Evolutionary conservation across 352 stramenopile species (phyloP).

Genomic region (Pythium phragmiticola): DNA sequence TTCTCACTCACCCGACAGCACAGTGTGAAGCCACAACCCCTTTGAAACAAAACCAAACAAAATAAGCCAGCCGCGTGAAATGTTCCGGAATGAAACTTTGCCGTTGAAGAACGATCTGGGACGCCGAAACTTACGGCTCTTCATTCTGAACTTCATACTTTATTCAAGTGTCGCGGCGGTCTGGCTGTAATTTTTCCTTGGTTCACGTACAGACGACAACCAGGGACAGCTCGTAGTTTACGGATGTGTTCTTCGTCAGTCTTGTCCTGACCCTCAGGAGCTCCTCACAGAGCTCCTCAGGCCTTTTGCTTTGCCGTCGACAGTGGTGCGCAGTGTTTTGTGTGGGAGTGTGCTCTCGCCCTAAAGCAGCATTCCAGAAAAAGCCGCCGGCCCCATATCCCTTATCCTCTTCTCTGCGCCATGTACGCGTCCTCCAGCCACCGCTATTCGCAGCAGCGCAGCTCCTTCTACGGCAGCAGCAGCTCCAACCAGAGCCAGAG

Average conservation of each 20-base stretch:
- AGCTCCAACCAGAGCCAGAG: conserved; percentile 27
- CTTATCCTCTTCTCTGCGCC: background rate
- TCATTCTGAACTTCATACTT: conserved; percentile 27
- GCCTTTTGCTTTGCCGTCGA: conserved; percentile 6
- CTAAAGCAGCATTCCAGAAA: conserved; percentile 26
- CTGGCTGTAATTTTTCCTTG: conserved; percentile 11
- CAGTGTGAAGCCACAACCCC: background rate
- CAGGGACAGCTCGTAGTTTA: conserved; percentile 18
- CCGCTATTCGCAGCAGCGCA: conserved; percentile 22
- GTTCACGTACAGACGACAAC: background rate
- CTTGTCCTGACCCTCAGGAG: conserved; percentile 3
- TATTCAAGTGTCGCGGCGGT: conserved; percentile 9
- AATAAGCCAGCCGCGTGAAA: conserved; percentile 17
- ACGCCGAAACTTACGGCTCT: conserved; percentile 11
- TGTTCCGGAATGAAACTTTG: conserved; percentile 26
- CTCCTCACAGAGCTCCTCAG: background rate
- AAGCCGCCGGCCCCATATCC: conserved; percentile 15
- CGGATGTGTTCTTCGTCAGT: background rate
- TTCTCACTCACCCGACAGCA: conserved; percentile 1
- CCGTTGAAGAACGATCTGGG: conserved; percentile 31
- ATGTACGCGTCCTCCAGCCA: conserved; percentile 25
- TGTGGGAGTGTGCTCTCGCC: background rate
- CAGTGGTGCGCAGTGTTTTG: background rate
- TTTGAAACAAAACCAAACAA: background rate
- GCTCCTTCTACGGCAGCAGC: conserved; percentile 14